Percentiles rank a stretch among this genome's conserved stretches.
phyloP scores from a whole-genome alignment of 2,329 filamentous ascomycete species.

The Penicillium sp. region DNA sequence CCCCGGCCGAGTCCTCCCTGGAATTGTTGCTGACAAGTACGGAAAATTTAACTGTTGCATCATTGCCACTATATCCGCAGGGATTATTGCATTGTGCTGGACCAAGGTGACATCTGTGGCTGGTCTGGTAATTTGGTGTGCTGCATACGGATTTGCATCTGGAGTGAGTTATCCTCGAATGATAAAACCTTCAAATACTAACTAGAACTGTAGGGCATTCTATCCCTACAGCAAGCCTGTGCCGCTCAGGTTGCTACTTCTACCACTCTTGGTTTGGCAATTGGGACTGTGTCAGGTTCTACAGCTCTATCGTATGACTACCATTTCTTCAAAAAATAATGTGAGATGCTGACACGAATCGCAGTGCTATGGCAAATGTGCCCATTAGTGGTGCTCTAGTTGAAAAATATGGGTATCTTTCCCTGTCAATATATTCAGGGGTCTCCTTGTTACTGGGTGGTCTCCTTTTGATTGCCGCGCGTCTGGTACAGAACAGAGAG shows the following conservation, averaged over 20 bases:
- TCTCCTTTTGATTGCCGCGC: conserved; percentile 12
- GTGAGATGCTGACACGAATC: neutral
- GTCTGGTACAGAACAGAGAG: conserved; percentile 10
- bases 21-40: conserved; percentile 38
- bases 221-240: conserved; percentile 51
- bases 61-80: conserved; percentile 33
- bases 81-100: conserved; percentile 48
- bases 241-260: conserved; percentile 45
- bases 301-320: conserved; percentile 45
- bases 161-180: conserved; percentile 34
- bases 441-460: conserved; percentile 35
- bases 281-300: conserved; percentile 46
- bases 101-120: conserved; percentile 45
- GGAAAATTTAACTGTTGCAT: conserved; percentile 36
- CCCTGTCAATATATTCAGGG: conserved; percentile 43
- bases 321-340: neutral
- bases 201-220: conserved; percentile 39
- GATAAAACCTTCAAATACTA: neutral
- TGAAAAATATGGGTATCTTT: conserved; percentile 42
- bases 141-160: conserved; percentile 50
- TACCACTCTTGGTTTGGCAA: conserved; percentile 42
- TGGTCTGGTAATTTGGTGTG: conserved; percentile 47
- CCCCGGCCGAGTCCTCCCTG: conserved; percentile 39
- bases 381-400: conserved; percentile 46
- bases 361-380: conserved; percentile 43